Base-by-base conservation (phyloP, 495 filamentous ascomycete species). In the Xanthoparmelia taractica region DNA sequence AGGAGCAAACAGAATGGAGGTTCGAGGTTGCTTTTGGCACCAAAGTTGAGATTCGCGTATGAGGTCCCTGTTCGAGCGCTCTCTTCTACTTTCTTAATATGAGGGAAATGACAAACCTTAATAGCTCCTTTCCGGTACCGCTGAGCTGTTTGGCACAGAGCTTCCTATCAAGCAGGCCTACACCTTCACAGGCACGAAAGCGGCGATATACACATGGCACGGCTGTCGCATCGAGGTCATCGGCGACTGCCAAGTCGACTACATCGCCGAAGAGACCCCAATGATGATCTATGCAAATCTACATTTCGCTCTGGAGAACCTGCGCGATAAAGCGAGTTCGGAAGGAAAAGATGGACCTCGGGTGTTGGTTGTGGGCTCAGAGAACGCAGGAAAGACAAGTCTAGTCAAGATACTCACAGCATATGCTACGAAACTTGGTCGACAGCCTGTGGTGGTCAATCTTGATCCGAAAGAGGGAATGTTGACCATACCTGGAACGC, bases 61-160 rank as follows among this genome's bases (percentile, higher is more conserved):
- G 74, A 72, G 25, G 48, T 41, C 59, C 38, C 38, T 13, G 13
- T 20, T 33, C 7, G 23, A 55, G 37, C 20, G 27, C 20, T 41
- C n/a, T 63, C 29, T 17, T 23, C 40, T 18, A 17, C 20, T 10
- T 20, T 10, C 38, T 38, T 33, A 38, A 20, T 33, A 12, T 38
- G 38, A 18, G 23, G 3, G 36, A 20, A 52, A 59, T 67, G 40
- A 63, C 60, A 23, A 61, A 52, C 15, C 31, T 34, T 40, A 50
- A 34, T 67, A 88, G 81, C 81, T 99, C 27, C 73, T 89, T 45
- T 81, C 80, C 43, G 94, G 94, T 66, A 91, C 85, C 17, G 95
- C 95, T 47, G 94, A 99, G 78, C 84, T 95, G 69, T 96, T 97
- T 76, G 95, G 95, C 71, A 94, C 92, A 57, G 92, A 97, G 75